Base-by-base conservation (phyloP, 2,329 filamentous ascomycete genomes). In the Albophoma yamanashiensis region DNA sequence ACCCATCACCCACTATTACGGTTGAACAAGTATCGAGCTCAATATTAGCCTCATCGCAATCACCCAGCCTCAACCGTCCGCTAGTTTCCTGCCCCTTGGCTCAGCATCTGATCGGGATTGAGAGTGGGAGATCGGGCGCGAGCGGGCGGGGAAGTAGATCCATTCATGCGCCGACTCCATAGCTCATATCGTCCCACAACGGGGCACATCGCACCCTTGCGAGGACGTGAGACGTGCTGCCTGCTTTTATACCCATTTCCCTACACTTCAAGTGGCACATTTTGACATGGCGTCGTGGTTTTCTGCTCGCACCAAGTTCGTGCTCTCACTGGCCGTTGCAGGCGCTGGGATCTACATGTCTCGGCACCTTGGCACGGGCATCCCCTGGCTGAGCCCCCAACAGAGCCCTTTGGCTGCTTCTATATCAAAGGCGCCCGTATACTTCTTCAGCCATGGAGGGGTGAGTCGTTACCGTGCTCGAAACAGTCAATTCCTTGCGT, bases 371-470 rank as follows among this genome's bases (percentile, higher is more conserved):
- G 22, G 20, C 56, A 1, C 40, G 4, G 15, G 17, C 15, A 45
- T 31, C 39, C 25, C 40, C 22, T 31, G 14, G 15, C 38, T 34
- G 7, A 34, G 4, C 17, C 15, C 47, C 25, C 25, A 5, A 27
- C 27, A 11, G 12, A 34, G 27, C 27, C 8, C 27, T 34, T 34
- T 27, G 17, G 2, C 27, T 12, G 27, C 27, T 34, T 34, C 47
- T 20, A 5, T 12, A 34, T 34, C 27, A 20, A 58, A 22, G 31
- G 25, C 75, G 9, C 79, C 79, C 0, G 76, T 79, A 8, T 81
- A 81, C 63, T 81, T 80, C 66, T 74, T 81, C 61, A 79, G 76
- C 61, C 79, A 81, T 66, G 79, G 79, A 58, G 79, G 79, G 42
- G 78, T 79, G 70, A 71, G 56, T 50, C 20, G 22, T 7, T 12